phyloP scores from a whole-genome alignment of 1,284 basidiomycete genomes.

The Trichosporon inkin region DNA sequence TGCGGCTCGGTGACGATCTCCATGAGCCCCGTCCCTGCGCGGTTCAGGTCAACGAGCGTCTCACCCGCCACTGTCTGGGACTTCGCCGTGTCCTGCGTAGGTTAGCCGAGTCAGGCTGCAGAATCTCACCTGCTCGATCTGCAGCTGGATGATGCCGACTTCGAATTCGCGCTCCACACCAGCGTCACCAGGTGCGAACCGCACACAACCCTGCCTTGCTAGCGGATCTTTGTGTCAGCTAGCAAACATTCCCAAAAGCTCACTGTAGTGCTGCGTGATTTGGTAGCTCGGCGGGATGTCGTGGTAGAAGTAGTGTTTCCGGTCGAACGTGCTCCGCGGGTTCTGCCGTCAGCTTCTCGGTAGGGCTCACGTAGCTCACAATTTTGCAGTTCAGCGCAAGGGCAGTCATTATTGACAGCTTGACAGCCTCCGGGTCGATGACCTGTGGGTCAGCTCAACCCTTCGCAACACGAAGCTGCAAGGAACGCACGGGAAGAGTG shows the following conservation, averaged over 20 bases:
- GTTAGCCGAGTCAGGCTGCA: neutral
- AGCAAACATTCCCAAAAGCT: slow-evolving; percentile 25
- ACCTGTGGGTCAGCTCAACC: slow-evolving; percentile 53
- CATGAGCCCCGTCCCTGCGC: slow-evolving; percentile 84
- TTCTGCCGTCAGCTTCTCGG: slow-evolving; percentile 50
- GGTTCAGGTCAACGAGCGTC: slow-evolving; percentile 78
- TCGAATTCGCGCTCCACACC: slow-evolving; percentile 46
- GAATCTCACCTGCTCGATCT: slow-evolving; percentile 83
- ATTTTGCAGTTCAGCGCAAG: slow-evolving; percentile 72
- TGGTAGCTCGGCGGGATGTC: slow-evolving; percentile 94
- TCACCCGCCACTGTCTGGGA: slow-evolving; percentile 64
- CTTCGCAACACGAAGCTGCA: neutral
- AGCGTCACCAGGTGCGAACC: slow-evolving; percentile 49
- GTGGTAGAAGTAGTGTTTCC: slow-evolving; percentile 98
- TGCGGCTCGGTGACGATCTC: slow-evolving; percentile 96
- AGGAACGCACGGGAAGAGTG: slow-evolving; percentile 70
- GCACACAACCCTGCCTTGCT: slow-evolving; percentile 65
- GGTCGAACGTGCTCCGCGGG: slow-evolving; percentile 75
- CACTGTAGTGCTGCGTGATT: slow-evolving; percentile 91
- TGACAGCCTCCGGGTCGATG: slow-evolving; percentile 73
- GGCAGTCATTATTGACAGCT: slow-evolving; percentile 75
- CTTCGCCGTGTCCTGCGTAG: slow-evolving; percentile 83
- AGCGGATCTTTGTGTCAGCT: slow-evolving; percentile 61
- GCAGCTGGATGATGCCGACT: slow-evolving; percentile 87
- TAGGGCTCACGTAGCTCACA: slow-evolving; percentile 31